Evolutionary conservation across 1,139 yeast species (phyloP), one percentile per base, ranked within the genome.

Genomic region (Zygosaccharomyces sapae): DNA sequence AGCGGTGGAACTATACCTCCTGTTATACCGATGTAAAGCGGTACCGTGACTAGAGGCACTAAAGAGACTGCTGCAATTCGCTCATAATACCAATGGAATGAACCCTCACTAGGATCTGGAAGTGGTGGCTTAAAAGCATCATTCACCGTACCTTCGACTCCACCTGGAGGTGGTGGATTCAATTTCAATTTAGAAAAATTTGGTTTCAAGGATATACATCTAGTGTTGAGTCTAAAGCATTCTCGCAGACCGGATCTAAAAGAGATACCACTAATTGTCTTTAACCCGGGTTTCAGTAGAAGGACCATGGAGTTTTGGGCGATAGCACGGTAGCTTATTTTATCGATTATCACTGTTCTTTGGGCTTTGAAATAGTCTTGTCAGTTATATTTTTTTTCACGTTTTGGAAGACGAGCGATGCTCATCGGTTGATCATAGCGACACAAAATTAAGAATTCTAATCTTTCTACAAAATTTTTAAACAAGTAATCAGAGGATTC

Each of bases 21-120:
- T 5, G 58, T 48, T 18, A 58, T 44, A 12, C 86, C 82, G 33
- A 82, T 74, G 30, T 83, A 77, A 53, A 89, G 79, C 5, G 97
- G 96, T 2, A 84, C 70, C 49, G 81, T 70, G 5, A 81, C 70
- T 53, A 90, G 71, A 19, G 97, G 97, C n/a, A 86, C 75, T 63
- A 89, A 67, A 1, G 84, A 77, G 18, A 81, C 67, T 6, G 90
- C 76, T 10, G 86, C 72, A 4, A 79, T 60, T 57, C 89, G 77
- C 67, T 90, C 97, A 60, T 83, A 80, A 10, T 88, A 72, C 96
- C 96, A 89, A 72, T 89, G 97, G 66, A 79, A 81, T 3, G 95
- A 82, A 25, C 97, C 97, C 61, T 86, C 90, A 55, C 75, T 68
- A 59, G 74, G 72, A 62, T 78, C 74, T 1, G 83, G 69, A 45